Base-by-base conservation (phyloP, 2,329 filamentous ascomycete species). In the Sclerotinia minor region DNA sequence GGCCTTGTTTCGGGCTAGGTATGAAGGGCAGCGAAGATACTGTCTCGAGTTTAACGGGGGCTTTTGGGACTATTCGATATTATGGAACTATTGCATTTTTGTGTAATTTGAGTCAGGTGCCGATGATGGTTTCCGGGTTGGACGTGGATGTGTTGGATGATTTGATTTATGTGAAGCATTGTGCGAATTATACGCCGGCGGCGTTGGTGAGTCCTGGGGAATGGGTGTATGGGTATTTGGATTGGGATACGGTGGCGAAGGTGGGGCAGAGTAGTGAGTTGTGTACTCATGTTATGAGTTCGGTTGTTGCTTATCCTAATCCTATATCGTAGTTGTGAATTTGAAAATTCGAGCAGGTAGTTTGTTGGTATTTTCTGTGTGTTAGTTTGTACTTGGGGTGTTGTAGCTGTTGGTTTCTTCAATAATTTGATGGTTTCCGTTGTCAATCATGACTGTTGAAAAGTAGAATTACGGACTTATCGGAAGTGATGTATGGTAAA, bases 251-350 rank as follows among this genome's bases (percentile, higher is more conserved):
- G 41, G 55, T 29, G 24, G n/a, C 29, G 17, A 29, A 13, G 55
- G 55, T 58, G n/a, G 54, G 54, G n/a, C 35, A 41, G 35, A 21
- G 55, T 45, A 59, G 58, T n/a, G 44, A 60, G 44, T 60, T 60
- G 58, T 60, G 58, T 60, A 35, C 15, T 60, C 24, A 32, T 60
- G 58, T 35, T n/a, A 49, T 49, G 58, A 35, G 19, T 47, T 19
- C 21, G 17, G n/a, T 29, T 7, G 26, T 32, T 3, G 57, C 24
- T 15, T 60, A 60, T 60, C 44, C 44, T 24, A 5, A 3, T 2
- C 9, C 6, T 5, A 60, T 60, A 26, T 24, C 26, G 45, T 61
- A 15, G n/a, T 19, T 57, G 54, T 19, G n/a, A 24, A 24, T 24
- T 57, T 24, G 53, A n/a, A 11, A 29, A 19, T 7, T 15, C n/a